Evolutionary conservation across 805 yeast species (phyloP).

Genomic region (Kregervanrija pseudodelftensis): DNA sequence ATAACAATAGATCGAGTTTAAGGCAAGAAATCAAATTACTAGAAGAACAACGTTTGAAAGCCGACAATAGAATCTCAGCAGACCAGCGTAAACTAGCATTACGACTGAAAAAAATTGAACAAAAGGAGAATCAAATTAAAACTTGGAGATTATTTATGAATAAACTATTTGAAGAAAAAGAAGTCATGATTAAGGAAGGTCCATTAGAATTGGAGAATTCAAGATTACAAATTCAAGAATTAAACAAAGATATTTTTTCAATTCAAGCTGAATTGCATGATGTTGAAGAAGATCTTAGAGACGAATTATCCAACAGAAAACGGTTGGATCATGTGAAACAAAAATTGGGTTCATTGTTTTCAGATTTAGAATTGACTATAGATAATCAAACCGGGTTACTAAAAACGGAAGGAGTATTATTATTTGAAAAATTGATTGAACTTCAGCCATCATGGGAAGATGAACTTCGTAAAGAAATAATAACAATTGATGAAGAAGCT

Average conservation of each 20-base stretch:
- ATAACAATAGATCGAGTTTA: slow-evolving; percentile 32
- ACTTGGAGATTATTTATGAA: slow-evolving; percentile 28
- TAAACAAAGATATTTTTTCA: slow-evolving; percentile 22
- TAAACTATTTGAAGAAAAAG: slow-evolving; percentile 15
- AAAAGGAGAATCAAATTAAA: slow-evolving; percentile 28
- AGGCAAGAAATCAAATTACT: slow-evolving; percentile 34
- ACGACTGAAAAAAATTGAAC: slow-evolving; percentile 25
- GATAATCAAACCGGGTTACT: slow-evolving; percentile 25
- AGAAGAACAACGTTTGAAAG: slow-evolving; percentile 34
- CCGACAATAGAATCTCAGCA: slow-evolving; percentile 29
- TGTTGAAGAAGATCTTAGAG: slow-evolving; percentile 27
- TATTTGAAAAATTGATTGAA: slow-evolving; percentile 16
- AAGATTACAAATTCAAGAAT: slow-evolving; percentile 17
- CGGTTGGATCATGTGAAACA: slow-evolving; percentile 19
- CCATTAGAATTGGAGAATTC: slow-evolving; percentile 15
- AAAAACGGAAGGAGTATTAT: slow-evolving; percentile 20
- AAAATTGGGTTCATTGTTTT: slow-evolving; percentile 19
- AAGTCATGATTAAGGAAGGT: slow-evolving; percentile 6
- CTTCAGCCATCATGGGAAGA: slow-evolving; percentile 27
- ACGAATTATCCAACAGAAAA: slow-evolving; percentile 21
- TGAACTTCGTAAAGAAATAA: slow-evolving; percentile 23
- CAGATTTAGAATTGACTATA: slow-evolving; percentile 15
- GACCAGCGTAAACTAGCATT: slow-evolving; percentile 24
- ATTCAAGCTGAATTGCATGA: slow-evolving; percentile 23
- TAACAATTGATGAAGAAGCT: slow-evolving; percentile 25